Evolutionary conservation across 225 moss, liverwort and hornwort genomes (phyloP).

Genomic region (Sphagnum contortum): DNA sequence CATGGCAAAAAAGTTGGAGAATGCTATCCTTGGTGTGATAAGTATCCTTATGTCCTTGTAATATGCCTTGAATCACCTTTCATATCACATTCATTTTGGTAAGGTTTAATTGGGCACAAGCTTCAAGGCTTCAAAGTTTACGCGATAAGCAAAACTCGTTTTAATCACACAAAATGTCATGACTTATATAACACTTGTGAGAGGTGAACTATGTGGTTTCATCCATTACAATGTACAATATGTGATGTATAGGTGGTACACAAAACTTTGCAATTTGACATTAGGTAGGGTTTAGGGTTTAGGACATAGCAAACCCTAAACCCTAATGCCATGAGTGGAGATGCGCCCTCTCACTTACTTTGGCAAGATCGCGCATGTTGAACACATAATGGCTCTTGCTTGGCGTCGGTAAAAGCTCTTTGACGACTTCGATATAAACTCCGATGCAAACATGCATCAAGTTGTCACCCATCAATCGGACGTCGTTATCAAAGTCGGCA

Average conservation of each 20-base stretch:
- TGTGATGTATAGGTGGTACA: too few species aligned
- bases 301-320: too few species aligned
- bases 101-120: too few species aligned
- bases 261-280: too few species aligned
- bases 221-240: too few species aligned
- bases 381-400: conserved; percentile 78
- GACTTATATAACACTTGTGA: too few species aligned
- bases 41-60: conserved; percentile 62
- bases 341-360: conserved; percentile 13
- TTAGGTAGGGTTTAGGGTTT: too few species aligned
- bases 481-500: conserved; percentile 69
- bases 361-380: conserved; percentile 76
- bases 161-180: too few species aligned
- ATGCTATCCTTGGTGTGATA: conserved; percentile 62
- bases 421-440: conserved; percentile 46
- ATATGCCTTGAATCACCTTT: conserved; percentile 80
- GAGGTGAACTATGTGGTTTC: too few species aligned
- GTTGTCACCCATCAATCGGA: conserved; percentile 53
- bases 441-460: conserved; percentile 51
- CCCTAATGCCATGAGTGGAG: too few species aligned
- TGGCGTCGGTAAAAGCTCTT: conserved; percentile 61
- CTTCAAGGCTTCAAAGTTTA: too few species aligned
- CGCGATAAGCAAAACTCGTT: too few species aligned
- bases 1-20: conserved; percentile 66
- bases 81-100: neutral